Base-by-base conservation (phyloP, 2,329 filamentous ascomycete genomes). In the Ophiognomonia clavigignenti-juglandacearum region DNA sequence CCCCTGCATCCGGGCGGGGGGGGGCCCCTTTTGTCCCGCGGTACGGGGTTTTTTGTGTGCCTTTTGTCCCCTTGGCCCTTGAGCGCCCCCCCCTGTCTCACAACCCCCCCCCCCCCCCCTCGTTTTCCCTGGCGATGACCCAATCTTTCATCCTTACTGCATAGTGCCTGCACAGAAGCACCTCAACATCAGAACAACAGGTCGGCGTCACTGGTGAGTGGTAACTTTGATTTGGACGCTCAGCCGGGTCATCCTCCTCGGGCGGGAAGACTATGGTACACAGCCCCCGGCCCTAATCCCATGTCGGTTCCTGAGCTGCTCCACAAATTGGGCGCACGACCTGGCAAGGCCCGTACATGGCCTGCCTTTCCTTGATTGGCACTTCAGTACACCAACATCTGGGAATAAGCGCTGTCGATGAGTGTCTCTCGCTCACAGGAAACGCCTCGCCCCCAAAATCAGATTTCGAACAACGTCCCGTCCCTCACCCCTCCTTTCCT, bases 351-450 rank as follows among this genome's bases (percentile, higher is more conserved):
- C n/a, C n/a, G n/a, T n/a, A n/a, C n/a, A n/a, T n/a, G n/a, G n/a
- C n/a, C n/a, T n/a, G n/a, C n/a, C n/a, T 35, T 37, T 29, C 26
- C 43, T 43, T 52, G 47, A 52, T 52, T 50, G 46, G 47, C 39
- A 48, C 37, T 26, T 46, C 9, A 43, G 29, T 41, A 48, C 45
- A 49, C 49, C 49, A 51, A 45, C 49, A 45, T 45, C 39, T 45
- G 36, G 43, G 42, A 40, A 52, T 51, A 53, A 53, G 51, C 51
- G 51, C 51, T 48, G 51, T 48, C 47, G 43, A 41, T 41, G 22
- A 24, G 43, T 51, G 34, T 36, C 40, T 45, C 48, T 40, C 31
- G 38, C 24, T 39, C 42, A 47, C 41, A 45, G 40, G 47, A 45
- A 45, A 38, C 32, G 51, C 51, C 47, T 52, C 43, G 47, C 43